Percentiles rank a stretch among this genome's conserved stretches.
phyloP scores from a whole-genome alignment of 1,139 yeast genomes.

The Yamadazyma membranifaciens region DNA sequence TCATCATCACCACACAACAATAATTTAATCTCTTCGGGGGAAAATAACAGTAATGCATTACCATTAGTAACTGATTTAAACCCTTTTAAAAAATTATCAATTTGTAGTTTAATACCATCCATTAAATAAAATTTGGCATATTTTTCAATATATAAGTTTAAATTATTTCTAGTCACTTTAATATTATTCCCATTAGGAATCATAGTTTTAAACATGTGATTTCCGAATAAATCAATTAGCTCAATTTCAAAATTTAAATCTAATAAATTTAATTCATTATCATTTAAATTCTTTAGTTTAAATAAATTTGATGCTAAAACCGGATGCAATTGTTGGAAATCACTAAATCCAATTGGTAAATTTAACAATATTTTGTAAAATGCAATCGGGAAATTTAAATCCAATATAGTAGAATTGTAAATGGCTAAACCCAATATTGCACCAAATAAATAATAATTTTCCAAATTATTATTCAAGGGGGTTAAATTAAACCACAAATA shows the following conservation, averaged over 20 bases:
- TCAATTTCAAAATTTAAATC: slow-evolving; percentile 41
- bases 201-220: slow-evolving; percentile 44
- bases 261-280: slow-evolving; percentile 26
- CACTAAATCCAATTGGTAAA: slow-evolving; percentile 55
- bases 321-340: slow-evolving; percentile 69
- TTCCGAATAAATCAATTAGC: slow-evolving; percentile 40
- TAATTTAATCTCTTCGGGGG: slow-evolving; percentile 77
- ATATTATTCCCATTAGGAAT: slow-evolving; percentile 54
- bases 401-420: slow-evolving; percentile 84
- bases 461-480: slow-evolving; percentile 45
- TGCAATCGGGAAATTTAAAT: slow-evolving; percentile 71
- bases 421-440: slow-evolving; percentile 86
- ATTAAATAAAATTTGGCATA: slow-evolving; percentile 62
- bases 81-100: slow-evolving; percentile 62
- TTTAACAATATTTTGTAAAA: slow-evolving; percentile 73
- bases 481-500: slow-evolving; percentile 70
- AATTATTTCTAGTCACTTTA: slow-evolving; percentile 55
- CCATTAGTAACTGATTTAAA: slow-evolving; percentile 78
- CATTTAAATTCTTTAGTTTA: slow-evolving; percentile 46
- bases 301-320: slow-evolving; percentile 57
- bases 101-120: slow-evolving; percentile 51
- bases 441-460: slow-evolving; percentile 74
- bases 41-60: slow-evolving; percentile 72
- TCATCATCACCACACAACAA: slow-evolving; percentile 75
- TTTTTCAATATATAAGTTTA: slow-evolving; percentile 56